Evolutionary conservation across 805 yeast genomes (phyloP), one percentile per base, ranked within the genome.

Genomic region (Limtongia smithiae): DNA sequence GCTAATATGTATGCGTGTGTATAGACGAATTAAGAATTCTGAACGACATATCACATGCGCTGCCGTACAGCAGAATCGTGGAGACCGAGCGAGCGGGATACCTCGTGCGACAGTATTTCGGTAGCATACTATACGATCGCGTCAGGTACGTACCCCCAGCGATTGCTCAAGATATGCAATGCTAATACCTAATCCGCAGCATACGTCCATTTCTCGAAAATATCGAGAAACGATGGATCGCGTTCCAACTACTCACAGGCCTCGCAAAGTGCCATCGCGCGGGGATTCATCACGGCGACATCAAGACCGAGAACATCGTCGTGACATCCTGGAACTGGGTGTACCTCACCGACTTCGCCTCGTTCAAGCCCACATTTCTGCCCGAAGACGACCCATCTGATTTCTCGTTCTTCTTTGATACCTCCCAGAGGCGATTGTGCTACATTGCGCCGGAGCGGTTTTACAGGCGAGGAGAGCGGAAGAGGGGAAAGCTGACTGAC

Each of bases 381-480:
- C 97, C 97, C 0, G 96, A 86, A 56, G 93, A 89, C 58, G 91
- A 93, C 62, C 97, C 97, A 0, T 85, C 90, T 11, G 91, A 85
- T 54, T 93, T 85, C 60, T 81, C 93, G 0, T 93, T 91, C 62
- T 93, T 83, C 66, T 93, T 90, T 64, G 97, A 93, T 68, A 86
- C 91, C 2, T 85, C 95, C 1, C 86, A 80, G 63, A 73, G 97
- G 56, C 75, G 96, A 60, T 77, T 80, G 2, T 93, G 98, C 66
- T 91, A 91, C 65, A 66, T 93, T 37, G 97, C 98, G 0, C 98
- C 98, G 0, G 98, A 93, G 64, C 71, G 98, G 57, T 91, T 93
- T 61, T 53, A 60, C 20, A 58, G 68, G 3, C 62, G 62, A 2
- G 66, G 61, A 3, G 64, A 59, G 4, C 58, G 58, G 35, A 44